Percentiles rank a stretch among this genome's conserved stretches.
phyloP scores from a whole-genome alignment of 345 rosid species.

The Anastatica hierochuntica region DNA sequence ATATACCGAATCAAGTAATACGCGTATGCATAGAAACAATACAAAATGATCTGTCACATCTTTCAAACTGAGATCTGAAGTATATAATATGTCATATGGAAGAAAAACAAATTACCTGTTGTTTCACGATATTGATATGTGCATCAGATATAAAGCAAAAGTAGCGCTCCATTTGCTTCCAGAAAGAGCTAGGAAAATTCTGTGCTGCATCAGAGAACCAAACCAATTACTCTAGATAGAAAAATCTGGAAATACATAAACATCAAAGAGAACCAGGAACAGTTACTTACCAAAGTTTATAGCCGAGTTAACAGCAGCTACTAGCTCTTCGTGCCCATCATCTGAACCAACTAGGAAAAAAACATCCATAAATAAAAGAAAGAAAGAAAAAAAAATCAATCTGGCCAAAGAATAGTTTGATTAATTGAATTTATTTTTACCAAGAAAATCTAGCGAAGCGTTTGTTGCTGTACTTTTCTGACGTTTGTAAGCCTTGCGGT shows the following conservation, averaged over 20 bases:
- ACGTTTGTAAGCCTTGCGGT: slow-evolving; percentile 78
- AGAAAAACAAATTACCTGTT: slow-evolving; percentile 42
- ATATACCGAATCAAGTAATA: background rate
- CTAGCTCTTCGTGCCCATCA: slow-evolving; percentile 79
- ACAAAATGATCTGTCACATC: slow-evolving; percentile 7
- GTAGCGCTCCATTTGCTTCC: slow-evolving; percentile 78
- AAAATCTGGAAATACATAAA: background rate
- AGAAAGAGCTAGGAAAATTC: slow-evolving; percentile 43
- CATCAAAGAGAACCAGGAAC: slow-evolving; percentile 10
- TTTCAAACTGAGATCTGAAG: background rate
- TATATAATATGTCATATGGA: slow-evolving; percentile 8
- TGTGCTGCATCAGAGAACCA: slow-evolving; percentile 45
- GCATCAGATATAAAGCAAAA: slow-evolving; percentile 65
- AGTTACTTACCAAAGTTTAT: slow-evolving; percentile 44
- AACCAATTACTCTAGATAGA: slow-evolving; percentile 17
- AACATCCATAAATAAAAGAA: slow-evolving; percentile 8
- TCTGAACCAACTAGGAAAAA: slow-evolving; percentile 58
- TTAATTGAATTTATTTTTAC: slow-evolving; percentile 33
- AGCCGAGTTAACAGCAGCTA: slow-evolving; percentile 77
- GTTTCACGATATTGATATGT: slow-evolving; percentile 56
- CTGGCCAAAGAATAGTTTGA: slow-evolving; percentile 4
- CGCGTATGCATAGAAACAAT: background rate
- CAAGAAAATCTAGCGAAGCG: slow-evolving; percentile 66
- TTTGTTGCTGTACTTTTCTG: slow-evolving; percentile 52
- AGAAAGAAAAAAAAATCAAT: slow-evolving; percentile 2